Conservation (phyloP, 2,329 filamentous ascomycete genomes). For the Phialophora tarda region DNA sequence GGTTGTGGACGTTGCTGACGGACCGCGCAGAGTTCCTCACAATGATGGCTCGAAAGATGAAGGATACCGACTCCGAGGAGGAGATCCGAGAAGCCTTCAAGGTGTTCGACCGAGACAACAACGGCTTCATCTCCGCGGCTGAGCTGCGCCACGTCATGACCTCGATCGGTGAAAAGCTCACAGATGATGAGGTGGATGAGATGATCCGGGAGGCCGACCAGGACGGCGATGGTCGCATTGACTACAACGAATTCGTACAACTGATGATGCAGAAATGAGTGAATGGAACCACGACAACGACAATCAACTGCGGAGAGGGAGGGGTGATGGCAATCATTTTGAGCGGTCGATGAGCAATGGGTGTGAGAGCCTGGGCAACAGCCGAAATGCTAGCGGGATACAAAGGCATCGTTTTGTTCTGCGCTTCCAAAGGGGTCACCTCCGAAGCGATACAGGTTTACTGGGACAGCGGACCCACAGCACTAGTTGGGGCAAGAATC, state of each 20-base stretch:
- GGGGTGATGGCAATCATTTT: conserved; percentile 8
- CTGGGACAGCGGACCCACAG: background rate
- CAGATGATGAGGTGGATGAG: conserved; percentile 88
- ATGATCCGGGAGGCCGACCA: conserved; percentile 93
- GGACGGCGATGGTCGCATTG: conserved; percentile 85
- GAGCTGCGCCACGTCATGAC: conserved; percentile 92
- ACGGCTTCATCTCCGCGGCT: conserved; percentile 87
- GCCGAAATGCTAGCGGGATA: conserved; percentile 7
- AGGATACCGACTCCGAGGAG: conserved; percentile 89
- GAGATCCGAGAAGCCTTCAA: conserved; percentile 90
- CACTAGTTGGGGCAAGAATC: conserved; percentile 5
- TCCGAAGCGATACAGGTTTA: conserved; percentile 5
- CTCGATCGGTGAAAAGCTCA: conserved; percentile 88
- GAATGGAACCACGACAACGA: conserved; percentile 22
- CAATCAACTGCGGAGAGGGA: conserved; percentile 7
- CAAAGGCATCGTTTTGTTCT: conserved; percentile 10
- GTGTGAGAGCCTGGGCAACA: background rate
- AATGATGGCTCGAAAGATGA: conserved; percentile 96
- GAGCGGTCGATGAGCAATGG: conserved; percentile 3
- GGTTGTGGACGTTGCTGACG: conserved; percentile 20
- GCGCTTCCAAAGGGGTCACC: conserved; percentile 3
- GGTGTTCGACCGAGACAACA: conserved; percentile 89
- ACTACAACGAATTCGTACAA: conserved; percentile 93
- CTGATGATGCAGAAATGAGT: conserved; percentile 93
- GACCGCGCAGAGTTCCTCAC: conserved; percentile 76